Evolutionary conservation across 2,329 filamentous ascomycete species (phyloP).

Genomic region (Paraphoma chrysanthemicola): DNA sequence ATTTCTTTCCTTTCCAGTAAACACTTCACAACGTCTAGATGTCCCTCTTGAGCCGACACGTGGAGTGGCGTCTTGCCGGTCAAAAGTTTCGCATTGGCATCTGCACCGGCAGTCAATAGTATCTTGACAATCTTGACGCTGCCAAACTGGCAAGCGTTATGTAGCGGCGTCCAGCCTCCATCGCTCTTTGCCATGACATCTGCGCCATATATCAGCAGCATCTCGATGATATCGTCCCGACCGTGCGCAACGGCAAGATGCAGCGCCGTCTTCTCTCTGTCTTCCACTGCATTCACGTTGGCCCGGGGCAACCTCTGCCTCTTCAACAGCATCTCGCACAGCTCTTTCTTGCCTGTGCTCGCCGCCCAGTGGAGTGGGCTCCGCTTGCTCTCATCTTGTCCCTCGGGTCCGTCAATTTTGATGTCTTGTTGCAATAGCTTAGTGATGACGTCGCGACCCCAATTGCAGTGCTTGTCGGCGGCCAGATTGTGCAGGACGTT

Average conservation of each 20-base stretch:
- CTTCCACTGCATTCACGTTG: slow-evolving; percentile 43
- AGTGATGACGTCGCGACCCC: slow-evolving; percentile 55
- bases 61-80: slow-evolving; percentile 49
- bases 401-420: slow-evolving; percentile 49
- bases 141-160: slow-evolving; percentile 45
- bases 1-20: slow-evolving; percentile 45
- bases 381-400: slow-evolving; percentile 55
- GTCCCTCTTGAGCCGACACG: slow-evolving; percentile 45
- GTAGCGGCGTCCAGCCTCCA: slow-evolving; percentile 42
- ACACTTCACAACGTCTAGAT: slow-evolving; percentile 45
- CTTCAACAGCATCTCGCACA: slow-evolving; percentile 57
- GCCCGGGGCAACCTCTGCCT: slow-evolving; percentile 31
- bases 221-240: slow-evolving; percentile 45
- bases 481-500: slow-evolving; percentile 48
- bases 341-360: slow-evolving; percentile 60
- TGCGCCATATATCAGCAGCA: slow-evolving; percentile 39
- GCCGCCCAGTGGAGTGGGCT: slow-evolving; percentile 66
- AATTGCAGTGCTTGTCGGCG: slow-evolving; percentile 54
- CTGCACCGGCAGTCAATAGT: slow-evolving; percentile 40
- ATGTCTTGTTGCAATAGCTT: slow-evolving; percentile 50
- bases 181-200: slow-evolving; percentile 43
- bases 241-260: slow-evolving; percentile 44
- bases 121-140: slow-evolving; percentile 39
- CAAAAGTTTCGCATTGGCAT: slow-evolving; percentile 41
- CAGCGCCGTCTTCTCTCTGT: slow-evolving; percentile 45